These are phyloP conservation scores for Tuber aestivum DNA, from an alignment of 495 filamentous ascomycete species.

Conservation along the genomic window DNA sequence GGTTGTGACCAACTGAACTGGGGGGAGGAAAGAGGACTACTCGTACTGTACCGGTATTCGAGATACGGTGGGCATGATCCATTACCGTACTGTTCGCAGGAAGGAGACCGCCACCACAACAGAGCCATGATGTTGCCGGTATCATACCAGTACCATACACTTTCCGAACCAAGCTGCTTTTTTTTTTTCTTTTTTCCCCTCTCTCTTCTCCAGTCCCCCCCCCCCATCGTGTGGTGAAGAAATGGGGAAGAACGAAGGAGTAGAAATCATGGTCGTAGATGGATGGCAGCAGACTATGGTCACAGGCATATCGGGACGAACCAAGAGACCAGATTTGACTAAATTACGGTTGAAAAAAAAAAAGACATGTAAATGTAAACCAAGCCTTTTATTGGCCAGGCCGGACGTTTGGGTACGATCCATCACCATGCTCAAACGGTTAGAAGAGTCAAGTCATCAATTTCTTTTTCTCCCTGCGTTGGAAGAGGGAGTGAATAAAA, in stretches of 20 bases:
- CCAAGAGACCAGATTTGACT: not conserved
- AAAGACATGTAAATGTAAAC: too few relatives aligned
- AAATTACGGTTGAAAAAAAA: too few relatives aligned
- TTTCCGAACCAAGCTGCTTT: not conserved
- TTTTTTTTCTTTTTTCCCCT: not conserved
- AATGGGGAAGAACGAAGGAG: not conserved
- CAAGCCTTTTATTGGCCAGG: not conserved
- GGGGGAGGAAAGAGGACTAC: not conserved
- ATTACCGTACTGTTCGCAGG: not conserved
- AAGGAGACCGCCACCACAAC: not conserved
- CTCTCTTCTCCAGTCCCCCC: not conserved
- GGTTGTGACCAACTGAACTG: not conserved
- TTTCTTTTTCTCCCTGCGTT: conserved; percentile 18
- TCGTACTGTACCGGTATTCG: not conserved
- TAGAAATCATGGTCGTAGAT: not conserved
- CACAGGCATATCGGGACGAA: not conserved
- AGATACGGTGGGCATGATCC: not conserved
- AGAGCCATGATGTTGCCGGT: not conserved
- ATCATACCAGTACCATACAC: not conserved
- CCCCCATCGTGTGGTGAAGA: not conserved
- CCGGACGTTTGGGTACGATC: not conserved
- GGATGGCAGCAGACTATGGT: not conserved
- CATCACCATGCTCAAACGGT: not conserved
- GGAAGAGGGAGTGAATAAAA: conserved; percentile 13
- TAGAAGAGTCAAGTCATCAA: conserved; percentile 21